Conservation (phyloP, 2,329 filamentous ascomycete species). For the Diaporthe vaccinii region DNA sequence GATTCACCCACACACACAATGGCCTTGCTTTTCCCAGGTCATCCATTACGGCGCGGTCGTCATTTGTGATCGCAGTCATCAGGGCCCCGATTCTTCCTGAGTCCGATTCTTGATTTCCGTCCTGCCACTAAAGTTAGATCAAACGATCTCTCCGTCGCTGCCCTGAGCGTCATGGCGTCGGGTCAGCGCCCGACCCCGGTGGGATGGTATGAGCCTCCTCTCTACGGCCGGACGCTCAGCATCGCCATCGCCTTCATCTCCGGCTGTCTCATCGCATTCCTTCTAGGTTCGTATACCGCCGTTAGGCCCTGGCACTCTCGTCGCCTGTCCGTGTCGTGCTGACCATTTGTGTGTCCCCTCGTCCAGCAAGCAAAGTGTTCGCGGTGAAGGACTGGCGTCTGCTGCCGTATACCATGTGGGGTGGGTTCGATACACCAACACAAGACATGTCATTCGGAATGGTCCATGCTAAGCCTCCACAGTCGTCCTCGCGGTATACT, state of each 20-base stretch:
- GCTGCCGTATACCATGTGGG: constrained; percentile 22
- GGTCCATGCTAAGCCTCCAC: not conserved
- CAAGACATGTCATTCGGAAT: no score
- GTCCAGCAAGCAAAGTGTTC: constrained; percentile 13
- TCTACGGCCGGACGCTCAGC: constrained; percentile 26
- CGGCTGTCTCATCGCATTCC: constrained; percentile 24
- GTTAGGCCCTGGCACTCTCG: not conserved
- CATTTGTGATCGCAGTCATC: not conserved
- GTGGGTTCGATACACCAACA: not conserved
- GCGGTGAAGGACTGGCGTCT: constrained; percentile 25
- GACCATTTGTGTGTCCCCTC: not conserved
- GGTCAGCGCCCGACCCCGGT: constrained; percentile 23
- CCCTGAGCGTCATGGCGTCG: constrained; percentile 22
- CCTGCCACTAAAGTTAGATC: not conserved
- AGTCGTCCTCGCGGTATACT: constrained; percentile 27
- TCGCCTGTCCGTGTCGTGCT: not conserved
- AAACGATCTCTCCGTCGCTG: not conserved
- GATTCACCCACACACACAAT: not conserved
- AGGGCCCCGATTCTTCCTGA: not conserved
- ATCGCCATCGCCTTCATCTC: constrained; percentile 22
- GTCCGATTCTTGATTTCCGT: not conserved
- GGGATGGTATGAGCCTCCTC: constrained; percentile 24
- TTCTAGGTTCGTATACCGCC: constrained; percentile 6
- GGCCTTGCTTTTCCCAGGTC: not conserved
- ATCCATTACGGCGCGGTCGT: not conserved